Evolutionary conservation across 2,329 filamentous ascomycete species (phyloP), one percentile per base, ranked within the genome.

Genomic region (Paracamarosporium sp.): DNA sequence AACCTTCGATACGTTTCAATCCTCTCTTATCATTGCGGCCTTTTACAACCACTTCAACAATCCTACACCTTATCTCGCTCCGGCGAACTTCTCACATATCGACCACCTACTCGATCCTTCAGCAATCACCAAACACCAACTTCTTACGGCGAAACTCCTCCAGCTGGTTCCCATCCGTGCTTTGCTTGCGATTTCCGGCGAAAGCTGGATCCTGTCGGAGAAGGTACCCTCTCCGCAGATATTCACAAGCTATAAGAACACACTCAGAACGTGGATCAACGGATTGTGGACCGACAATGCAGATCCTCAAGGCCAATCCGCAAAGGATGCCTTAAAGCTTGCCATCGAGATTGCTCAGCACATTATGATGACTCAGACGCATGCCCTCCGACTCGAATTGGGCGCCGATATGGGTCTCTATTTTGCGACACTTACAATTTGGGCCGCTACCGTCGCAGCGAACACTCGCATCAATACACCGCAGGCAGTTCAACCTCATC

Each of bases 191-290:
- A 73, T 81, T 0, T 73, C 77, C 4, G 79, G 79, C 33, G 78
- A 81, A 50, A 75, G 77, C 15, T 82, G 79, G 79, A 70, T 80
- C 8, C 65, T 81, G n/a, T 75, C 70, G 1, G 76, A 79, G 56
- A 80, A 81, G 48, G 64, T 81, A 2, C 56, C 70, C 24, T 69
- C 69, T 13, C 64, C 66, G 6, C 66, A 67, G 13, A 70, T 73
- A n/a, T 78, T 76, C 57, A 56, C 61, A 15, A 56, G 43, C 5
- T 60, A 75, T 6, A 78, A 76, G 55, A 56, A 63, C 3, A 71
- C 67, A 1, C 64, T 79, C 7, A 65, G 66, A 11, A 60, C 66
- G 1, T 82, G 80, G 79, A 62, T 75, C n/a, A 53, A 51, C 12
- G 66, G 65, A 15, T 57, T 76, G 3, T 75, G 69, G 72, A 56